These are phyloP conservation scores for Hypoxylon lenormandii DNA, from an alignment of 495 filamentous ascomycete species.

Conservation along the genomic window DNA sequence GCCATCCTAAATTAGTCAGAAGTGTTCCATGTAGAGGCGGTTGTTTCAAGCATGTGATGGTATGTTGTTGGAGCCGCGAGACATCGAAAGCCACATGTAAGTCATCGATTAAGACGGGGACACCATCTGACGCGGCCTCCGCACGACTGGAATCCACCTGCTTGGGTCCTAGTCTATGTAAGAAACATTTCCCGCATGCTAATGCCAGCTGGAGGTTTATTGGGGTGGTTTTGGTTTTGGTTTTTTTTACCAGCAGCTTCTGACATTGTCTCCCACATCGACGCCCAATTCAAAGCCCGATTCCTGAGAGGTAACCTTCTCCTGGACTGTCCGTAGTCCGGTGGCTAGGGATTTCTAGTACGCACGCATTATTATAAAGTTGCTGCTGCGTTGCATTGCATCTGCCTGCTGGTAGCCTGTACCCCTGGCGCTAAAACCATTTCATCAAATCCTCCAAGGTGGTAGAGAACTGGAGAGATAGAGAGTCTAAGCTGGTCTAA, in stretches of 20 bases:
- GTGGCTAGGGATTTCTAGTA: conserved; percentile 4
- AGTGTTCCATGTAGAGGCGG: conserved; percentile 46
- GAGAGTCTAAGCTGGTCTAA: too few relatives aligned
- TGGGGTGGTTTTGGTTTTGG: too few relatives aligned
- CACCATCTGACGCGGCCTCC: conserved; percentile 40
- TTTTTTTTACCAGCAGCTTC: too few relatives aligned
- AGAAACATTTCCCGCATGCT: neutral
- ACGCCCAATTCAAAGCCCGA: too few relatives aligned
- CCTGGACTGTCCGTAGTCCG: neutral
- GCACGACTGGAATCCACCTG: conserved; percentile 24
- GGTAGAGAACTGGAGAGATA: conserved; percentile 4
- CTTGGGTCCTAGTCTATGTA: neutral
- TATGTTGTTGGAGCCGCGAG: conserved; percentile 50
- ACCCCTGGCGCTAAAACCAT: conserved; percentile 37
- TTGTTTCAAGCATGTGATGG: conserved; percentile 51
- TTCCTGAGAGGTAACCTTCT: too few relatives aligned
- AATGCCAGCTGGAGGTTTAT: neutral
- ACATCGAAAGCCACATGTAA: conserved; percentile 44
- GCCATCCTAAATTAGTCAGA: conserved; percentile 41
- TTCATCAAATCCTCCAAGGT: conserved; percentile 25
- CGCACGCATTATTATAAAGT: conserved; percentile 9
- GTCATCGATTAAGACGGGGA: conserved; percentile 34
- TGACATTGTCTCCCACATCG: too few relatives aligned
- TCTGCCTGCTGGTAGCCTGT: neutral
- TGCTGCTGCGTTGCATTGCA: conserved; percentile 33